A percentile compares a stretch with the other conserved stretches of the same genome.
These are phyloP conservation scores for Cryptococcus sp. DNA, from an alignment of 1,284 basidiomycete genomes.

Conservation along the genomic window DNA sequence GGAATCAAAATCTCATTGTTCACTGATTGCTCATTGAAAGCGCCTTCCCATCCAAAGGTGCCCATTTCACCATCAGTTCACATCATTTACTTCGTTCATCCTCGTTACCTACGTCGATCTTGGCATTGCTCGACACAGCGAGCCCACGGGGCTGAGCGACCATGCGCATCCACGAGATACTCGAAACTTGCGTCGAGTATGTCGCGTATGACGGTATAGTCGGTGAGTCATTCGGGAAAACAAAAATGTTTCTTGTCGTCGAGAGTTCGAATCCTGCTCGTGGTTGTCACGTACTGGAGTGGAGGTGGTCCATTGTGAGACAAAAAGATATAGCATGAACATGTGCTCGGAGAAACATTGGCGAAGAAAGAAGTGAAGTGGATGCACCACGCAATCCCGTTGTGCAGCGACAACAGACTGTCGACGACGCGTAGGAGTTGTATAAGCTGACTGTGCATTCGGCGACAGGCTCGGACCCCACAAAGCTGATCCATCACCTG, in stretches of 20 bases:
- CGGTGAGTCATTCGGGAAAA: conserved; percentile 34
- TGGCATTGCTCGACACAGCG: too few relatives aligned
- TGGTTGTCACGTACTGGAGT: conserved; percentile 4
- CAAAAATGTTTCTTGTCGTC: conserved; percentile 12
- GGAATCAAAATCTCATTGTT: too few relatives aligned
- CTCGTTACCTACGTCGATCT: too few relatives aligned
- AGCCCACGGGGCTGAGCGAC: neutral
- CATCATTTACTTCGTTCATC: too few relatives aligned
- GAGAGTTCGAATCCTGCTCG: conserved; percentile 26
- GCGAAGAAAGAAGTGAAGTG: neutral
- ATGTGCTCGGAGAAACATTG: neutral
- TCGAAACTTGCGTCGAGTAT: conserved; percentile 46
- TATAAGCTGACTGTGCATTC: too few relatives aligned
- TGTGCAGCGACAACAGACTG: too few relatives aligned
- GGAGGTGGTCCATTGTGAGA: conserved; percentile 26
- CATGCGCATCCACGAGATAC: conserved; percentile 49
- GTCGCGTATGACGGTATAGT: conserved; percentile 45
- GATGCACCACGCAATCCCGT: neutral
- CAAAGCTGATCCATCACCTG: conserved; percentile 29
- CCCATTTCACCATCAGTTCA: too few relatives aligned
- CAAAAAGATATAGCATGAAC: neutral
- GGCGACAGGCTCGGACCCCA: conserved; percentile 36
- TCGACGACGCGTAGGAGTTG: neutral
- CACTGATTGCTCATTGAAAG: too few relatives aligned
- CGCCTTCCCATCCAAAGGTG: too few relatives aligned